Percentiles rank a stretch among this genome's conserved stretches.
Conservation (phyloP, 805 yeast species). For the Tetrapisispora namnaoensis region DNA sequence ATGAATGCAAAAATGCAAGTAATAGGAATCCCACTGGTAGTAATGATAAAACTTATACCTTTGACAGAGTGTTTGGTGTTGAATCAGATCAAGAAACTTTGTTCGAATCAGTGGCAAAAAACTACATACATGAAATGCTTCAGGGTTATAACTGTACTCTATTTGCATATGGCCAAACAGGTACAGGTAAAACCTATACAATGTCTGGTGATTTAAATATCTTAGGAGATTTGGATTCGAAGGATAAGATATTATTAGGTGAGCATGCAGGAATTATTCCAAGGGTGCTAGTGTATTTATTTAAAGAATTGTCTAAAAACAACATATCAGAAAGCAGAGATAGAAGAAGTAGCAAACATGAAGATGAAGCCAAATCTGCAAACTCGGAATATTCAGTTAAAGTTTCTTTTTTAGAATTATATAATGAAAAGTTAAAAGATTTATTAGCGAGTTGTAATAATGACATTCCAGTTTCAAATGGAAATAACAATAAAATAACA, state of each 20-base stretch:
- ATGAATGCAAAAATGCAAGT: background rate
- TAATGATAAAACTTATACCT: conserved; percentile 40
- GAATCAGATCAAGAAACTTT: conserved; percentile 64
- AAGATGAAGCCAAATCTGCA: background rate
- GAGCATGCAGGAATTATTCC: conserved; percentile 57
- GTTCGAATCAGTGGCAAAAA: conserved; percentile 53
- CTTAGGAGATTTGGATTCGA: conserved; percentile 26
- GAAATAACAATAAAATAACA: no score
- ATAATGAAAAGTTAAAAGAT: conserved; percentile 73
- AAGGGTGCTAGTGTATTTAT: conserved; percentile 45
- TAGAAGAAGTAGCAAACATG: background rate
- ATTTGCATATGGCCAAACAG: conserved; percentile 84
- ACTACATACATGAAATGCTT: conserved; percentile 47
- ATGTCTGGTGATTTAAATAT: conserved; percentile 60
- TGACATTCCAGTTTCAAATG: background rate
- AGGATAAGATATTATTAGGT: conserved; percentile 21
- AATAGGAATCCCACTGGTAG: conserved; percentile 12
- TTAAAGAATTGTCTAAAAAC: conserved; percentile 34
- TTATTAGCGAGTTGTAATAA: conserved; percentile 32
- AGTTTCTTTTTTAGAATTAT: conserved; percentile 68
- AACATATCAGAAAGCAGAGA: conserved; percentile 14
- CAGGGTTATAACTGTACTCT: conserved; percentile 79
- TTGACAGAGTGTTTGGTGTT: conserved; percentile 75
- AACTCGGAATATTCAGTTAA: conserved; percentile 48
- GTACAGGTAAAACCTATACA: conserved; percentile 72